These are phyloP conservation scores for Bondarzewia mesenterica DNA, from an alignment of 1,284 basidiomycete genomes.

Conservation along the genomic window DNA sequence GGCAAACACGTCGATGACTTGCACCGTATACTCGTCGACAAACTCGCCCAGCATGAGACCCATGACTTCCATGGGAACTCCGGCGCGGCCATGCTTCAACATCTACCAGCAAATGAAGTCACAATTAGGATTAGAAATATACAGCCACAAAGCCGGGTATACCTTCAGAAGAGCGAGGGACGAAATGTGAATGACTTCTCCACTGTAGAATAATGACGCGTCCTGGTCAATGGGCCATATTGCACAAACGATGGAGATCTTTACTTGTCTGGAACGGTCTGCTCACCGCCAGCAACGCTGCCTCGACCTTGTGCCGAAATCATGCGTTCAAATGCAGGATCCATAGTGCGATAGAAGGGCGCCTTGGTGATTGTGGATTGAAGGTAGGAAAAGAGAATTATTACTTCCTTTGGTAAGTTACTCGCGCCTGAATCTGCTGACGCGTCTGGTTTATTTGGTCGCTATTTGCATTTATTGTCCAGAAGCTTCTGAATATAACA, in stretches of 20 bases:
- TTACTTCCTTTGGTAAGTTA: not conserved
- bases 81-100: conserved; percentile 98
- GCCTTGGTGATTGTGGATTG: too few species aligned
- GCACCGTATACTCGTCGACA: conserved; percentile 96
- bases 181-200: conserved; percentile 95
- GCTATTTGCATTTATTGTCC: not conserved
- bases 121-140: conserved; percentile 3
- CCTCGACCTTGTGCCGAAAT: conserved; percentile 35
- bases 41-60: conserved; percentile 99
- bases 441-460: not conserved
- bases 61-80: conserved; percentile 99
- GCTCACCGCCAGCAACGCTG: conserved; percentile 27
- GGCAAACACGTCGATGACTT: conserved; percentile 98
- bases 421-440: not conserved
- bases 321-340: conserved; percentile 47
- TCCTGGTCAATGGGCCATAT: conserved; percentile 2
- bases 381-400: not conserved
- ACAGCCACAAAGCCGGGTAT: conserved; percentile 9
- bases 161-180: conserved; percentile 91
- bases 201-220: conserved; percentile 38
- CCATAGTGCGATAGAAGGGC: conserved; percentile 32
- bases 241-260: conserved; percentile 12
- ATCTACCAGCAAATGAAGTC: conserved; percentile 54
- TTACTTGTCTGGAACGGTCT: conserved; percentile 67
- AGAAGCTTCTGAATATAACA: not conserved